Evolutionary conservation across 805 yeast genomes (phyloP), one percentile per base, ranked within the genome.

Genomic region (Debaryomyces prosopidis): DNA sequence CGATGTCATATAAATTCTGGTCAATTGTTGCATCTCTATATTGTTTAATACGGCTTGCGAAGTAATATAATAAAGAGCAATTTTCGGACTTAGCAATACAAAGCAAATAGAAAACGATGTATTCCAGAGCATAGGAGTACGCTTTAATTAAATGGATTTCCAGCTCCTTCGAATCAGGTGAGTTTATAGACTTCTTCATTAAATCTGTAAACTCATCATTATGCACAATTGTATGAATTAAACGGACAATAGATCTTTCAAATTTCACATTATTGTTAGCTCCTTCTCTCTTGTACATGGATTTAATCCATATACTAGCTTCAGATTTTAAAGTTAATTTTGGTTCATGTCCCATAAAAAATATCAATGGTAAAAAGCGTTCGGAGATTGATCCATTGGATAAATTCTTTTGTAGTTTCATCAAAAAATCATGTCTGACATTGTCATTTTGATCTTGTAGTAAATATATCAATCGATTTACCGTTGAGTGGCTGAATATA

Each of bases 271-370:
- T 75, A 6, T 55, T 53, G 38, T 54, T 65, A 5, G 62, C 62
- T 28, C 56, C 56, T 14, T 63, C 58, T 42, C 76, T 63, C 19
- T 63, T 63, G 49, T 77, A 75, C 12, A 84, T 73, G 1, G 92
- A 84, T 38, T 75, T 73, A 4, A 88, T 74, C 96, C 97, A 90
- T 1, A 84, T 85, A 31, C 73, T 72, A 0, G 81, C 76, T 34
- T 79, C 77, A 1, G 66, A 61, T 48, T 73, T 78, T 33, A 89
- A 58, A 0, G 63, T 62, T 2, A 53, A 54, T 23, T 79, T 76
- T 0, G 95, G 92, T 57, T 90, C 97, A 57, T 80, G 82, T 0
- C 94, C 96, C 54, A 79, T 72, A 58, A 87, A 85, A 59, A 85
- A 88, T 0, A 87, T 68, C 17, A 88, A 60, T 0, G 89, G 84